These are phyloP conservation scores for Rhizophagus prolifer DNA, from an alignment of 192 early-diverging fungal genomes.

Conservation along the genomic window DNA sequence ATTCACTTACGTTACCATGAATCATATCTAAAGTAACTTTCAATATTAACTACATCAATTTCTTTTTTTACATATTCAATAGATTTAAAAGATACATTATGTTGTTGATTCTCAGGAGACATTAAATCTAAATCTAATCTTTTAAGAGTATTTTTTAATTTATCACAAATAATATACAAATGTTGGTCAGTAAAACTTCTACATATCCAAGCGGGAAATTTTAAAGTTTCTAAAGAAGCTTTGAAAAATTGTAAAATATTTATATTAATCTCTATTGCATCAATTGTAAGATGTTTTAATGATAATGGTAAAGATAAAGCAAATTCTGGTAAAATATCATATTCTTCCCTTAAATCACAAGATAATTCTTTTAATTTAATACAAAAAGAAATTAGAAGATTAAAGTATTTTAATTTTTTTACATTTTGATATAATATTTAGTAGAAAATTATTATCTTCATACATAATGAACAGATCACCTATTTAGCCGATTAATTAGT, in stretches of 20 bases:
- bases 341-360: background rate
- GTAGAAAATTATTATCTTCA: too few relatives aligned
- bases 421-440: too few relatives aligned
- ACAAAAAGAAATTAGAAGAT: background rate
- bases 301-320: background rate
- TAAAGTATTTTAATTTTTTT: too few relatives aligned
- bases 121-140: slow-evolving; percentile 15
- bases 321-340: background rate
- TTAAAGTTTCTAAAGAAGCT: background rate
- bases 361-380: background rate
- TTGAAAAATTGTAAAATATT: background rate
- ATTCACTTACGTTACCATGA: background rate
- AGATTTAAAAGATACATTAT: background rate
- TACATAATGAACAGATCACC: too few relatives aligned
- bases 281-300: background rate
- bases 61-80: background rate
- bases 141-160: background rate
- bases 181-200: slow-evolving; percentile 16
- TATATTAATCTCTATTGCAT: background rate
- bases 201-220: slow-evolving; percentile 4
- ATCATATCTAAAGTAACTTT: background rate
- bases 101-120: background rate
- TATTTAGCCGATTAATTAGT: too few relatives aligned
- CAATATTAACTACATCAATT: background rate
- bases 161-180: background rate